Percentiles rank a stretch among this genome's conserved stretches.
These are phyloP conservation scores for Porogramme epimiltina DNA, from an alignment of 1,284 basidiomycete species.

Conservation along the genomic window DNA sequence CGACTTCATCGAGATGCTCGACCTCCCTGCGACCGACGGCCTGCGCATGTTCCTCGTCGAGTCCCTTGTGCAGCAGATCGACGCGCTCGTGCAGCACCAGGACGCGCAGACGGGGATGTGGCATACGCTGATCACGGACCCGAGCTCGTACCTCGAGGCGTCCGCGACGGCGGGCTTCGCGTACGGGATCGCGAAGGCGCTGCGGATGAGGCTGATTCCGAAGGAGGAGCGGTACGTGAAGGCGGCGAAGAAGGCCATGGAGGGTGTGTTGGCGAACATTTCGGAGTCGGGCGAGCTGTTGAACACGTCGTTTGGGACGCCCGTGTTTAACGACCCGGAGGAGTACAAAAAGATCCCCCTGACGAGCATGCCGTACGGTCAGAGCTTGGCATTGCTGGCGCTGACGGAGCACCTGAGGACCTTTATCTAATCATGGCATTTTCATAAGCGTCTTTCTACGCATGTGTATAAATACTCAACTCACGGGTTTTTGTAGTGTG, in stretches of 20 bases:
- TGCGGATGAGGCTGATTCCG: constrained; percentile 50
- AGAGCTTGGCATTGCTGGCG: constrained; percentile 55
- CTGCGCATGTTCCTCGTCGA: constrained; percentile 48
- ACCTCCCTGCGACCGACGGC: constrained; percentile 44
- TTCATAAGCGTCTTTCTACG: too few relatives aligned
- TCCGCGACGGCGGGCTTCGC: constrained; percentile 65
- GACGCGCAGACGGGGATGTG: constrained; percentile 54
- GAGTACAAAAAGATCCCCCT: constrained; percentile 57
- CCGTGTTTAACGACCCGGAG: constrained; percentile 55
- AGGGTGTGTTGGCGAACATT: constrained; percentile 56
- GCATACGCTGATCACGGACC: constrained; percentile 65
- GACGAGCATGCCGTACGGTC: constrained; percentile 69
- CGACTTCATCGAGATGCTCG: constrained; percentile 58
- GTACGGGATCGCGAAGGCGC: constrained; percentile 58
- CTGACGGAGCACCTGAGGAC: constrained; percentile 49
- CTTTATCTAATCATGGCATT: constrained; percentile 31
- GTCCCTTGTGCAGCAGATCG: constrained; percentile 53
- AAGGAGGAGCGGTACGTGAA: constrained; percentile 45
- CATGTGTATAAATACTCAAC: too few relatives aligned
- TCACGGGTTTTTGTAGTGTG: too few relatives aligned
- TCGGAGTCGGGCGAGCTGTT: constrained; percentile 53
- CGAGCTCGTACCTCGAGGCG: constrained; percentile 59
- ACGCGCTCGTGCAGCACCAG: constrained; percentile 53
- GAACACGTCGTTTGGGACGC: constrained; percentile 62
- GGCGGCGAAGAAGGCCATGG: constrained; percentile 50